Base-by-base conservation (phyloP, 2,329 filamentous ascomycete genomes). In the Raffaelea arxii region DNA sequence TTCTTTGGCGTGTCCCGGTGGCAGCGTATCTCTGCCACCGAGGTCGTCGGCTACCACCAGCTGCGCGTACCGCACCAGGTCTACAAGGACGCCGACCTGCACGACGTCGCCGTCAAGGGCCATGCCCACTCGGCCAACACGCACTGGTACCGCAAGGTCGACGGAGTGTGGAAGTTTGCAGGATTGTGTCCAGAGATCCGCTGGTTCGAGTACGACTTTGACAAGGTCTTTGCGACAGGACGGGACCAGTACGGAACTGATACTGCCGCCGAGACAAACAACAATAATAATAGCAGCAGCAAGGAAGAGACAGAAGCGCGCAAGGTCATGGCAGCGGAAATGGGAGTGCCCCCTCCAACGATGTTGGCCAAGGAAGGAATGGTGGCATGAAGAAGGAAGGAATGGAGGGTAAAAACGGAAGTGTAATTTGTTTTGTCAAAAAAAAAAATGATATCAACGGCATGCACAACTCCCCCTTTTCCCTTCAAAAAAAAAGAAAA, bases 111-210 rank as follows among this genome's bases (percentile, higher is more conserved):
- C 46, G 66, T 77, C 57, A 79, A 79, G 64, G 78, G 78, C 49
- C 78, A 81, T 56, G 74, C 70, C 16, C 76, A 81, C 63, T 70
- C 69, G 47, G 71, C 70, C 54, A 77, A 77, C 58, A 70, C 69
- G 49, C 73, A 77, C 60, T 76, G 70, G 62, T 80, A 80, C 62
- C 63, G 62, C 46, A 78, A 77, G 63, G 57, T 78, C 39, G 61
- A 75, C 54, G 76, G 75, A n/a, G 68, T 71, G 39, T 80, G 77
- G 77, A 80, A 80, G 62, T 76, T 79, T 54, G 75, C 75, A 11
- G 75, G 74, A 3, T 63, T 80, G 46, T 63, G 65, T 53, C 75
- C 77, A 4, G 64, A 70, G 41, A 75, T 80, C 52, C 65, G 71
- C 46, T 80, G 75, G 74, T 62, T 61, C 53, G 77, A 80, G 65